Conservation (phyloP, 2,329 filamentous ascomycete genomes). For the Ceratocystis cacaofunesta region DNA sequence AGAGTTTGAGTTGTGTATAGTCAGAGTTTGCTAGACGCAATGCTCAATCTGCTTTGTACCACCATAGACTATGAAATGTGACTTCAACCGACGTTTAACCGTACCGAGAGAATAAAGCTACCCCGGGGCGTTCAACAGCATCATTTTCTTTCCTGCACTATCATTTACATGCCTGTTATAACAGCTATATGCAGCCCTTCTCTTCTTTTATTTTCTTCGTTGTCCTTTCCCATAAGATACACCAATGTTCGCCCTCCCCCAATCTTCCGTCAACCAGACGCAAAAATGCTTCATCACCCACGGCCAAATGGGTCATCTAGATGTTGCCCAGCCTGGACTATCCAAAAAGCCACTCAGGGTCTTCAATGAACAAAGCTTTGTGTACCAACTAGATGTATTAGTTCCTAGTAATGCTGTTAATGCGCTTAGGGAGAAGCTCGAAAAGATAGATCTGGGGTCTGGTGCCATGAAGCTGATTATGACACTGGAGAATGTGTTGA, state of each 20-base stretch:
- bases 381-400: conserved; percentile 60
- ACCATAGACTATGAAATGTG: background rate
- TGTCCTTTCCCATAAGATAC: background rate
- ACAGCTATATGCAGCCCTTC: too few species aligned
- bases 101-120: background rate
- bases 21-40: background rate
- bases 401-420: conserved; percentile 50
- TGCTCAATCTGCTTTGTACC: background rate
- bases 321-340: conserved; percentile 52
- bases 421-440: conserved; percentile 35
- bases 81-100: background rate
- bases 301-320: conserved; percentile 51
- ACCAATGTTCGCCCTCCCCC: conserved; percentile 32
- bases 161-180: background rate
- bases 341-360: conserved; percentile 62
- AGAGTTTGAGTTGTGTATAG: background rate
- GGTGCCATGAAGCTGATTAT: conserved; percentile 56
- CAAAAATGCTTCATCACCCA: conserved; percentile 64
- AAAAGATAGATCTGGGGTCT: conserved; percentile 22
- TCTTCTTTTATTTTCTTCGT: background rate
- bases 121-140: background rate
- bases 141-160: background rate
- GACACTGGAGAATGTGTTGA: conserved; percentile 55
- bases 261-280: conserved; percentile 35
- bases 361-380: conserved; percentile 48